Evolutionary conservation across 2,329 filamentous ascomycete species (phyloP), one percentile per base, ranked within the genome.

Genomic region (Periglandula ipomoeae): DNA sequence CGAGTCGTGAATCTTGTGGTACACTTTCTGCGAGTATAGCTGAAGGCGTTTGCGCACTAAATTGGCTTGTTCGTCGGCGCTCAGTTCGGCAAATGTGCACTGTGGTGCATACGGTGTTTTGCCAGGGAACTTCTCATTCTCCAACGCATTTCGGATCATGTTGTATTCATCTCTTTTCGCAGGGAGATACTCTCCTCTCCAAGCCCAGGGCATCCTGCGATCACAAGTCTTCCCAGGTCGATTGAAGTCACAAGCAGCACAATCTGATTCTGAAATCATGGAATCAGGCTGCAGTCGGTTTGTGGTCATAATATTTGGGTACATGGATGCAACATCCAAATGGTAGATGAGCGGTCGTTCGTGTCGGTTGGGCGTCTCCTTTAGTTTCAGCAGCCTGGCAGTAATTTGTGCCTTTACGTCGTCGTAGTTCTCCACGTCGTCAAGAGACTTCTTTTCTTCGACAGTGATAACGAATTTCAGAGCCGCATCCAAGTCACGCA

Each of bases 301-400:
- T 1, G 93, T 98, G 2, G 94, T 98, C 94, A 98, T 98, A 65
- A 98, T 98, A 67, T 98, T 98, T 9, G 93, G 93, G 64, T 98
- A 98, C 93, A 98, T 98, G 51, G 93, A 96, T 17, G 93, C 93
- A 50, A 98, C 94, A 62, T 98, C 93, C 70, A 98, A 74, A 75
- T 98, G 93, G 69, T 98, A 98, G 55, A 98, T 98, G 27, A 94
- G 78, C 4, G 93, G 93, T 39, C 82, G 75, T 65, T 98, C 93
- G 57, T 75, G 82, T 53, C 93, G 79, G 59, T 94, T 89, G 0
- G 93, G 91, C 0, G 84, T 93, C 46, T 83, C 75, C 64, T 87
- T 94, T 46, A 98, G 73, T 53, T 82, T 75, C 46, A 77, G 71
- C 30, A 98, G 70, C 52, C 78, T 80, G 24, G 82, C 78, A 3